Conservation (phyloP, 441 rosid species). For the Euphorbia celastroides region DNA sequence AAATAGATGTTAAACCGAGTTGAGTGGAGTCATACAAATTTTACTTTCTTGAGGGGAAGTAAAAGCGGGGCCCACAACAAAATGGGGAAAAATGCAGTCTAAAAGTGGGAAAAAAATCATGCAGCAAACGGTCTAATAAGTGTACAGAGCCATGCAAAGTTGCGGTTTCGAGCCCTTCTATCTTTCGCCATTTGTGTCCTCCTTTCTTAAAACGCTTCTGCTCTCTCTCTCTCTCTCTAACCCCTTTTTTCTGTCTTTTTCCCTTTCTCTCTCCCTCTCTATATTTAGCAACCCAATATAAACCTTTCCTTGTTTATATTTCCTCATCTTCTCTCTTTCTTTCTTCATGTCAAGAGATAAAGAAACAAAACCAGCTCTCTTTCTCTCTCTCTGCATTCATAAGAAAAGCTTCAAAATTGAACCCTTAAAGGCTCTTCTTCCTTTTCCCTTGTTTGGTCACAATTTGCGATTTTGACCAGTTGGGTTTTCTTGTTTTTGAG, state of each 20-base stretch:
- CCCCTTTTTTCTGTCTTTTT: constrained; percentile 27
- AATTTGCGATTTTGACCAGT: constrained; percentile 19
- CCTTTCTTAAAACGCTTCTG: constrained; percentile 17
- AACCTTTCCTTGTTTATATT: constrained; percentile 9
- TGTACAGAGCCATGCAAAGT: constrained; percentile 82
- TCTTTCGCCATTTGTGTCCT: constrained; percentile 38
- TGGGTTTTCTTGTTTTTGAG: constrained; percentile 13
- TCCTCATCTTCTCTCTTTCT: not conserved
- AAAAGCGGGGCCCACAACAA: constrained; percentile 26
- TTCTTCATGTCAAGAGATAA: not conserved
- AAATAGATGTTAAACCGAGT: too few species aligned
- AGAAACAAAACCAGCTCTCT: not conserved
- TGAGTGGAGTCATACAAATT: too few species aligned
- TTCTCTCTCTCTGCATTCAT: not conserved
- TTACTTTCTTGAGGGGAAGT: too few species aligned
- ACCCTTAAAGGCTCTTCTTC: not conserved
- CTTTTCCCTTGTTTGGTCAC: not conserved
- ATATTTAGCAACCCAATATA: constrained; percentile 41
- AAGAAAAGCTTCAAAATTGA: constrained; percentile 4
- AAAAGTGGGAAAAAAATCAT: constrained; percentile 61
- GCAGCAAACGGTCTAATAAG: constrained; percentile 43
- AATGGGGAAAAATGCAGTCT: constrained; percentile 22
- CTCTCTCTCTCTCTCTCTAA: constrained; percentile 16
- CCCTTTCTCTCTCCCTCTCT: constrained; percentile 29
- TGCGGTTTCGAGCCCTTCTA: constrained; percentile 44